Conservation (phyloP, 805 yeast species). For the Starmera quercuum region DNA sequence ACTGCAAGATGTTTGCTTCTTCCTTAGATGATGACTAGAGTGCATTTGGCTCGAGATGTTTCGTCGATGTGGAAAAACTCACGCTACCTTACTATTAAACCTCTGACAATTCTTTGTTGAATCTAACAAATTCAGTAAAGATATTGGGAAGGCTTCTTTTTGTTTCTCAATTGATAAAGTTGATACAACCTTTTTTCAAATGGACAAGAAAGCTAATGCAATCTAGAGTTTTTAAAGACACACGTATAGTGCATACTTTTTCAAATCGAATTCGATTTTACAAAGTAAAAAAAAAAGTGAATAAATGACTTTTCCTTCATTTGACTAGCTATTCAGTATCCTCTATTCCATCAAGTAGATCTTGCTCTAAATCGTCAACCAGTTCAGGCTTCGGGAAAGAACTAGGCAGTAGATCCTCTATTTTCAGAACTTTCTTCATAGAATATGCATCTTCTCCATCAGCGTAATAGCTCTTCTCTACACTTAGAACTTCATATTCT, state of each 20-base stretch:
- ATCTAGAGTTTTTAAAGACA: not conserved
- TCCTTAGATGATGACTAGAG: constrained; percentile 41
- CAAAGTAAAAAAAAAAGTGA: too few relatives aligned
- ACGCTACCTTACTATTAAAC: constrained; percentile 81
- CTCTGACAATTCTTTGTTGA: not conserved
- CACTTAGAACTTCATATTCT: constrained; percentile 69
- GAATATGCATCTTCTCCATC: constrained; percentile 98
- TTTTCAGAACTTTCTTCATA: constrained; percentile 66
- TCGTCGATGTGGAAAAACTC: constrained; percentile 97
- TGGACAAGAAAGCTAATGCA: too few relatives aligned
- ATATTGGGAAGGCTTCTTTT: too few relatives aligned
- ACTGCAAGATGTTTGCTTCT: too few relatives aligned
- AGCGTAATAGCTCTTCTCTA: constrained; percentile 87
- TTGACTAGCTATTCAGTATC: too few relatives aligned
- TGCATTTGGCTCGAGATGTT: constrained; percentile 99
- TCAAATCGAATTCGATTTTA: too few relatives aligned
- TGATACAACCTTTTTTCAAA: too few relatives aligned
- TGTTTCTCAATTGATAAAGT: not conserved
- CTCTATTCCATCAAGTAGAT: constrained; percentile 31
- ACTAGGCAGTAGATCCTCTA: constrained; percentile 57
- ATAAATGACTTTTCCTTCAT: too few relatives aligned
- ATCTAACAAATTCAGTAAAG: not conserved
- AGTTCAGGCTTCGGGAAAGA: constrained; percentile 38
- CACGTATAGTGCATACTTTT: too few relatives aligned
- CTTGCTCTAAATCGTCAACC: constrained; percentile 50